These are phyloP conservation scores for Pachyrhizus erosus DNA, from an alignment of 306 rosid species.

Conservation along the genomic window DNA sequence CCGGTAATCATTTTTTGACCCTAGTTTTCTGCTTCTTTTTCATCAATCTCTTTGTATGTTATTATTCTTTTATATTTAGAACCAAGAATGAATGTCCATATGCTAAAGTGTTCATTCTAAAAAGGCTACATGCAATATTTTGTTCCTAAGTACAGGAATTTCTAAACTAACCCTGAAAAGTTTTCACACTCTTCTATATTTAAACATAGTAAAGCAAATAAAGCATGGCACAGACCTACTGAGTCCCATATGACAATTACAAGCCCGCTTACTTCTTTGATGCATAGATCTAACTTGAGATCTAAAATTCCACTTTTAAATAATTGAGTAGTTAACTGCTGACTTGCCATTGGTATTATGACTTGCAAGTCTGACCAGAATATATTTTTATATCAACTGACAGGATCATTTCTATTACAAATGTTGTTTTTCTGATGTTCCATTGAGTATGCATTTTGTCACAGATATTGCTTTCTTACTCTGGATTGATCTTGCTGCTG, in stretches of 20 bases:
- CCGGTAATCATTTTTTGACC: slow-evolving; percentile 29
- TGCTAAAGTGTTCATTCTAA: neutral
- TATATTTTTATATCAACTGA: neutral
- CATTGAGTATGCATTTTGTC: neutral
- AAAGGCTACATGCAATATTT: slow-evolving; percentile 8
- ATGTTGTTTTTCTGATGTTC: neutral
- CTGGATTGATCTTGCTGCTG: neutral
- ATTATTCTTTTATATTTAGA: neutral
- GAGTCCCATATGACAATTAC: neutral
- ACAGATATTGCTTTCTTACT: neutral
- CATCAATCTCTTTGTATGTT: neutral
- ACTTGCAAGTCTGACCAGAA: neutral
- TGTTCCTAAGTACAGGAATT: neutral
- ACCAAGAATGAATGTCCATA: neutral
- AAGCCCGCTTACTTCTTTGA: neutral
- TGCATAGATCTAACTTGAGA: neutral
- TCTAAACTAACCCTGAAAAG: neutral
- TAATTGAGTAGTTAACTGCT: neutral
- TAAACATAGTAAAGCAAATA: neutral
- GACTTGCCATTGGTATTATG: neutral
- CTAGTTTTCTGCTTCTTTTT: neutral
- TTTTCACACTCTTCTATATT: neutral
- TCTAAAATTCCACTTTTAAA: neutral
- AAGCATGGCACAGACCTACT: neutral
- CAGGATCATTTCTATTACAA: neutral